Percentiles rank a stretch among this genome's conserved stretches.
Evolutionary conservation across 345 rosid species (phyloP).

Genomic region (Eucalyptus coolabah): DNA sequence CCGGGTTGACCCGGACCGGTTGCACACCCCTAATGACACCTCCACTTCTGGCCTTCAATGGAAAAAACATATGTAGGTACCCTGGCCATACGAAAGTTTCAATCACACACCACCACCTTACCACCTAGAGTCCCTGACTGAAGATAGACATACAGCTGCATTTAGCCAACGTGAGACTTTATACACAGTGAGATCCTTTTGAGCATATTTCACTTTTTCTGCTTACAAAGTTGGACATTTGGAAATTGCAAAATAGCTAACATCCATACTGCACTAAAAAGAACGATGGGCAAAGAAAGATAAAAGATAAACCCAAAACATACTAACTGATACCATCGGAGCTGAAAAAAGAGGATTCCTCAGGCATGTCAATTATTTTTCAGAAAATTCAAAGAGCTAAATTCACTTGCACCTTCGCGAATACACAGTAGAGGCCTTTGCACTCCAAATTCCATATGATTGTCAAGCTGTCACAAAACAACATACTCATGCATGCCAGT

Average conservation of each 20-base stretch:
- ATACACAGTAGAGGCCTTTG: conserved; percentile 40
- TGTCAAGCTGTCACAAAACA: conserved; percentile 40
- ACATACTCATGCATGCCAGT: not conserved
- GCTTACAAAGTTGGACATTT: not conserved
- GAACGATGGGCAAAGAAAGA: not conserved
- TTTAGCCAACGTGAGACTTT: not conserved
- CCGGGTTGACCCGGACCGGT: too few species aligned
- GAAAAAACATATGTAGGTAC: not conserved
- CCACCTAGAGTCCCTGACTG: not conserved
- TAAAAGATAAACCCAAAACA: not conserved
- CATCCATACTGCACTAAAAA: not conserved
- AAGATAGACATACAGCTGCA: not conserved
- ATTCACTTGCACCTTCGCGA: conserved; percentile 20
- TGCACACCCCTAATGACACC: too few species aligned
- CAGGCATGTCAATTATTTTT: conserved; percentile 45
- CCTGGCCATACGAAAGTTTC: not conserved
- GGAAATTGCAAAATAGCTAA: not conserved
- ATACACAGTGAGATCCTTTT: not conserved
- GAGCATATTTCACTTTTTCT: not conserved
- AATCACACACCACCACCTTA: not conserved
- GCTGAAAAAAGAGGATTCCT: conserved; percentile 52
- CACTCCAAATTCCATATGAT: conserved; percentile 47
- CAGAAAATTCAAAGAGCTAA: conserved; percentile 52
- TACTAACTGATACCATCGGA: conserved; percentile 29
- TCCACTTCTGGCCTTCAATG: not conserved